Evolutionary conservation across 2,329 filamentous ascomycete species (phyloP).

Genomic region (Hymenoscyphus repandus): DNA sequence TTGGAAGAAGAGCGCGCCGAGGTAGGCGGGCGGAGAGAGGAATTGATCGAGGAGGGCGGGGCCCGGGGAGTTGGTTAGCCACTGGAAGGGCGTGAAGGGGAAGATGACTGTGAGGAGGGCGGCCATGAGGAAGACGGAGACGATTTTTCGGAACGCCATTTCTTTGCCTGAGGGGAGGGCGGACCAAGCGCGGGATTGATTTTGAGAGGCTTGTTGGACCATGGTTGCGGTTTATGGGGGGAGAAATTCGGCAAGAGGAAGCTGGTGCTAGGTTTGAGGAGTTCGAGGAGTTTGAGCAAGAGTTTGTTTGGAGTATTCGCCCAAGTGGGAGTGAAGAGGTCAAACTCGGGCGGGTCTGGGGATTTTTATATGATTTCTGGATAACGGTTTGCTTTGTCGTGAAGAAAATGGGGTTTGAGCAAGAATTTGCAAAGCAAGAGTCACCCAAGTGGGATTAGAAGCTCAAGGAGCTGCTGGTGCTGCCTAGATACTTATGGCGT

Average conservation of each 20-base stretch:
- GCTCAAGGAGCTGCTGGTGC: too few relatives aligned
- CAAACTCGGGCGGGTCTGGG: too few relatives aligned
- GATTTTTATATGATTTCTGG: too few relatives aligned
- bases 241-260: neutral
- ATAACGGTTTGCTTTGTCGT: neutral
- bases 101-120: constrained; percentile 16
- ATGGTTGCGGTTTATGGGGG: constrained; percentile 7
- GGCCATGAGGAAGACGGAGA: constrained; percentile 16
- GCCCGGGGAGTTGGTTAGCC: constrained; percentile 12
- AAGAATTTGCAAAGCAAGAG: too few relatives aligned
- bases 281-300: neutral
- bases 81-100: constrained; percentile 20
- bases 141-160: constrained; percentile 17
- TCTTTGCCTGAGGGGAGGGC: constrained; percentile 15
- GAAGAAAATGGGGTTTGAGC: neutral
- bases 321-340: too few relatives aligned
- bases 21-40: constrained; percentile 14
- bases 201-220: constrained; percentile 13
- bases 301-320: neutral
- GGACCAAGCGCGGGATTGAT: constrained; percentile 10
- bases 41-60: constrained; percentile 18
- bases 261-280: neutral
- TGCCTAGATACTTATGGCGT: too few relatives aligned
- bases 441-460: too few relatives aligned
- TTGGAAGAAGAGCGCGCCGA: constrained; percentile 18